A percentile compares a stretch with the other conserved stretches of the same genome.
Evolutionary conservation across 2,329 filamentous ascomycete genomes (phyloP).

Genomic region (Fusarium pininemorale): DNA sequence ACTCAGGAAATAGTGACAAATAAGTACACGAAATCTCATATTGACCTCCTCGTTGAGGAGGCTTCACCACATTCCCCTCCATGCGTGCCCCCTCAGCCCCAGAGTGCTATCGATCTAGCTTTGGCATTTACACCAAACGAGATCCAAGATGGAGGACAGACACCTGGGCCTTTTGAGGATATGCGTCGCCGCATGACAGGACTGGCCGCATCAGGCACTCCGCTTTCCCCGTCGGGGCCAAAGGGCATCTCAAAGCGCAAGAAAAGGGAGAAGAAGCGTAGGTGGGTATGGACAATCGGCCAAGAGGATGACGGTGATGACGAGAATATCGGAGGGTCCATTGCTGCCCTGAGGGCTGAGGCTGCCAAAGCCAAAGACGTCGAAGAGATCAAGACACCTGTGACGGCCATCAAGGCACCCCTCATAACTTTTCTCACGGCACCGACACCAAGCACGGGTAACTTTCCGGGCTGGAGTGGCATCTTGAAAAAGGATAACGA

Average conservation of each 20-base stretch:
- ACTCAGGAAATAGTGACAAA: constrained; percentile 71
- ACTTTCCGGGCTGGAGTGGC: constrained; percentile 38
- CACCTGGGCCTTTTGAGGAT: constrained; percentile 71
- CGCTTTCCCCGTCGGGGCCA: constrained; percentile 52
- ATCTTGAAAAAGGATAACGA: constrained; percentile 47
- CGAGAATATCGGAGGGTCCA: constrained; percentile 54
- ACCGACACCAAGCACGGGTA: constrained; percentile 54
- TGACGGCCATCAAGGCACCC: constrained; percentile 36
- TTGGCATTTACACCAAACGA: constrained; percentile 64
- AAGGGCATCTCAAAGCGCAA: constrained; percentile 63
- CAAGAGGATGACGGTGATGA: constrained; percentile 61
- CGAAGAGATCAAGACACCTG: constrained; percentile 33
- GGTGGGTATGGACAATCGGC: constrained; percentile 74
- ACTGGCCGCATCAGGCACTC: constrained; percentile 53
- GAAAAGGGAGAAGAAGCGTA: constrained; percentile 66
- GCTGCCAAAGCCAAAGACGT: constrained; percentile 34
- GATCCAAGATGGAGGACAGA: constrained; percentile 68
- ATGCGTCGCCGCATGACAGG: constrained; percentile 67
- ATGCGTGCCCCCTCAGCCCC: constrained; percentile 45
- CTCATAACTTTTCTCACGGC: constrained; percentile 42
- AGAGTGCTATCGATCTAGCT: constrained; percentile 58
- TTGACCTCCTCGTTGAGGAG: constrained; percentile 69
- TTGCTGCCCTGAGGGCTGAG: constrained; percentile 52
- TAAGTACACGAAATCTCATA: constrained; percentile 69
- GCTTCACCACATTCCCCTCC: constrained; percentile 58